Base-by-base conservation (phyloP, 2,329 filamentous ascomycete species). In the Sporothrix globosa region DNA sequence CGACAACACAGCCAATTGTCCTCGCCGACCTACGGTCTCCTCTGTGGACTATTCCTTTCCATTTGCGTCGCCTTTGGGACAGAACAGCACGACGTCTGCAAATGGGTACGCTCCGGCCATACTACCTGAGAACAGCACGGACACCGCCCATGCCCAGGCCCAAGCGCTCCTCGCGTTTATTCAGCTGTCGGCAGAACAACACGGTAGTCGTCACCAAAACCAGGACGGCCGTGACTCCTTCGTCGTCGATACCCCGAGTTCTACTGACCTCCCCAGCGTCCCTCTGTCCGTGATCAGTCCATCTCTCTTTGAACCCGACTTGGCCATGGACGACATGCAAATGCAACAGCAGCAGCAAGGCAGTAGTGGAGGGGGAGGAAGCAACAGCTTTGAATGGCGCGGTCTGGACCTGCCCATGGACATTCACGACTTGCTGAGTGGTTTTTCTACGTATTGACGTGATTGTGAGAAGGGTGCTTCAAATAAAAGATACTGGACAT, bases 341-440 rank as follows among this genome's bases (percentile, higher is more conserved):
- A 39, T 46, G n/a, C 60, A 48, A 21, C 60, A 65, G 44, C 13
- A 48, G 41, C 60, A 65, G 44, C 13, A 14, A 11, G 24, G 7
- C 2, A n/a, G 53, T 6, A 17, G 17, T 1, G 56, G 34, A n/a
- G 19, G 54, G 0, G 27, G 30, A 11, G 30, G 19, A 2, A 39
- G 10, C 24, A 19, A 30, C 41, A n/a, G 53, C 24, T 61, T 60
- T 17, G 67, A 61, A 10, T 69, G 67, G 67, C 14, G 67, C 4
- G 46, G 67, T 1, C 27, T 69, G 27, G 67, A 69, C 27, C n/a
- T 69, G 44, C 67, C 67, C 44, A 69, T 69, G 24, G 67, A 69
- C 41, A 69, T 69, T 14, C 54, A 61, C 34, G 54, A 61, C 44
- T 9, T 69, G 54, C 44, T 69, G 44, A 58, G 50, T 11, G 67